Evolutionary conservation across 2,329 filamentous ascomycete species (phyloP), one percentile per base, ranked within the genome.

Genomic region (Fusarium sp.): DNA sequence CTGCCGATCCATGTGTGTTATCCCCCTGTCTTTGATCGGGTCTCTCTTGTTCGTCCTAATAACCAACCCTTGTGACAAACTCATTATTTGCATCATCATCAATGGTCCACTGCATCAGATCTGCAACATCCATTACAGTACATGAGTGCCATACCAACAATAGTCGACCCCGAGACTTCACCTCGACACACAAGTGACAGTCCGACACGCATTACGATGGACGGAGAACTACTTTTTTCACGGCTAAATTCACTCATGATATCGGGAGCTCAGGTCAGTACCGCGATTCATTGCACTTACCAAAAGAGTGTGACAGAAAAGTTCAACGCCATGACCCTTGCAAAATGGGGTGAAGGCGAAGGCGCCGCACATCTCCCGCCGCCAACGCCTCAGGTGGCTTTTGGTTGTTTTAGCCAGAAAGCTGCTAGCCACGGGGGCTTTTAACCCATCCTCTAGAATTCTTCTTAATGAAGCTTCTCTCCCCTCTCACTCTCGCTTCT

Each of bases 21-120:
- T 48, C 48, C 67, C 58, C 70, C 57, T 71, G 70, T 60, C 62
- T 67, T 46, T 63, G 49, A 71, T 67, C 65, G 51, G 51, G 23
- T 25, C 61, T 53, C 61, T 53, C 56, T 42, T 58, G 43, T 46
- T 58, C 33, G 23, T 33, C 51, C 45, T 48, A 18, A 29, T 48
- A 18, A 29, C 56, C 53, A 60, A 50, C 49, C 57, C 49, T 71
- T 53, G 49, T 58, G 51, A 33, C 18, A 63, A 18, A 31, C 43
- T 46, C 39, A 18, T 53, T n/a, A 41, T 33, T 61, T 42, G 35
- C 20, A 59, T 60, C 40, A 40, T 36, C 35, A 55, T 37, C 31
- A 59, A 35, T 41, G 31, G 45, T 47, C 61, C 61, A 51, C 50
- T 60, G 56, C 42, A 49, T 65, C 43, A 55, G 51, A 58, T 49